A percentile compares a stretch with the other conserved stretches of the same genome.
phyloP scores from a whole-genome alignment of 2,329 filamentous ascomycete genomes.

The Aspergillus phoenicis region DNA sequence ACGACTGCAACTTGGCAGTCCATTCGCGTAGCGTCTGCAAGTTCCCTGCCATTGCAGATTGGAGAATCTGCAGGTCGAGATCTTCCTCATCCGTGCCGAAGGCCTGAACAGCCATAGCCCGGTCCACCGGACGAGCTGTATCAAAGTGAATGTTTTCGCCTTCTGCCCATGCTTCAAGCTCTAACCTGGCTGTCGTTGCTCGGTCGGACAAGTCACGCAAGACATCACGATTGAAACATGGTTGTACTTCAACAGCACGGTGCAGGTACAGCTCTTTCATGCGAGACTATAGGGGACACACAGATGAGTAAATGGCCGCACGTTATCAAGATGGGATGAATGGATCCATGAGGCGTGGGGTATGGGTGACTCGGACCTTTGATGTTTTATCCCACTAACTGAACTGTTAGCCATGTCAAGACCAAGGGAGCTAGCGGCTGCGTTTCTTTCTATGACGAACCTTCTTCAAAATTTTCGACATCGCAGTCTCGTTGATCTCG shows the following conservation, averaged over 20 bases:
- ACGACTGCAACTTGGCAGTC: slow-evolving; percentile 67
- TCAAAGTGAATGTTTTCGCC: slow-evolving; percentile 90
- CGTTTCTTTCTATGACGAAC: slow-evolving; percentile 43
- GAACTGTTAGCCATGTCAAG: slow-evolving; percentile 23
- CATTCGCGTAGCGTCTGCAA: slow-evolving; percentile 76
- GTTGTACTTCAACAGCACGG: slow-evolving; percentile 92
- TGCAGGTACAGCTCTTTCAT: slow-evolving; percentile 98
- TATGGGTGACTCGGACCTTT: slow-evolving; percentile 60
- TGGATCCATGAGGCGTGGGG: not conserved
- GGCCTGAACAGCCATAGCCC: slow-evolving; percentile 39
- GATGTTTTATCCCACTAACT: slow-evolving; percentile 94
- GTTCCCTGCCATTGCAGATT: slow-evolving; percentile 80
- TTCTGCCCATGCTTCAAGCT: slow-evolving; percentile 95
- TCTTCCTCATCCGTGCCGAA: slow-evolving; percentile 81
- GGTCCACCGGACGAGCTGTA: slow-evolving; percentile 47
- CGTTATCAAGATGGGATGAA: not conserved
- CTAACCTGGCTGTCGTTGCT: slow-evolving; percentile 92
- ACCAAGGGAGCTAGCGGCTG: slow-evolving; percentile 14
- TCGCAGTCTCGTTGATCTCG: slow-evolving; percentile 95
- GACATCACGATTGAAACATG: slow-evolving; percentile 96
- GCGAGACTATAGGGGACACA: slow-evolving; percentile 63
- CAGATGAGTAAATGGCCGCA: slow-evolving; percentile 34
- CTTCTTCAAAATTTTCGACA: slow-evolving; percentile 99
- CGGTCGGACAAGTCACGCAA: slow-evolving; percentile 96
- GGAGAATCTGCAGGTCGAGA: slow-evolving; percentile 82